Conservation (phyloP, 345 rosid species). For the Hevea brasiliensis region DNA sequence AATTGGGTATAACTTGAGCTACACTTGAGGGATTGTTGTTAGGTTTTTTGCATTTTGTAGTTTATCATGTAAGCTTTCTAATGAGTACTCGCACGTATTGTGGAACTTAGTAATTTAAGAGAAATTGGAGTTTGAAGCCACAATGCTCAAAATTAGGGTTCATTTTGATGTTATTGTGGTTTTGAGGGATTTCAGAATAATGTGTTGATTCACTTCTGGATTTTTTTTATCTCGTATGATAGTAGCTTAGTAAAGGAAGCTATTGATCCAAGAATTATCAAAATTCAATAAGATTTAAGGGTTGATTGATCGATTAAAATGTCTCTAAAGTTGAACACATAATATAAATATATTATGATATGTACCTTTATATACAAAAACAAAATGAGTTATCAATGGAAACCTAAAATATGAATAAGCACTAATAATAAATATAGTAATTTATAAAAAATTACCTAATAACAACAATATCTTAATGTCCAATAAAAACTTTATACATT, state of each 20-base stretch:
- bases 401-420: too few relatives aligned
- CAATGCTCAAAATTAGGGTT: slow-evolving; percentile 58
- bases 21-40: slow-evolving; percentile 16
- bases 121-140: slow-evolving; percentile 34
- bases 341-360: background rate
- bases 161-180: slow-evolving; percentile 49
- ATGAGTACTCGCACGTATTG: slow-evolving; percentile 3
- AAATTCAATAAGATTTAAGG: slow-evolving; percentile 28
- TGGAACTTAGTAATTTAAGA: slow-evolving; percentile 17
- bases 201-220: slow-evolving; percentile 11
- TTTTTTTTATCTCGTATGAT: background rate
- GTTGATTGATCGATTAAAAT: slow-evolving; percentile 3
- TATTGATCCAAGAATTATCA: slow-evolving; percentile 19
- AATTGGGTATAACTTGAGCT: slow-evolving; percentile 30
- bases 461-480: too few relatives aligned
- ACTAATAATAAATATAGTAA: too few relatives aligned
- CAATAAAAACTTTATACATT: too few relatives aligned
- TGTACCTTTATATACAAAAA: too few relatives aligned
- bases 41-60: slow-evolving; percentile 30
- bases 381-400: too few relatives aligned
- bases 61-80: slow-evolving; percentile 48
- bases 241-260: slow-evolving; percentile 33
- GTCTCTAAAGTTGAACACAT: slow-evolving; percentile 35
- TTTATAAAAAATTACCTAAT: too few relatives aligned
- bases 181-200: slow-evolving; percentile 20